phyloP scores from a whole-genome alignment of 2,329 filamentous ascomycete species.

The Dactylella cylindrospora region DNA sequence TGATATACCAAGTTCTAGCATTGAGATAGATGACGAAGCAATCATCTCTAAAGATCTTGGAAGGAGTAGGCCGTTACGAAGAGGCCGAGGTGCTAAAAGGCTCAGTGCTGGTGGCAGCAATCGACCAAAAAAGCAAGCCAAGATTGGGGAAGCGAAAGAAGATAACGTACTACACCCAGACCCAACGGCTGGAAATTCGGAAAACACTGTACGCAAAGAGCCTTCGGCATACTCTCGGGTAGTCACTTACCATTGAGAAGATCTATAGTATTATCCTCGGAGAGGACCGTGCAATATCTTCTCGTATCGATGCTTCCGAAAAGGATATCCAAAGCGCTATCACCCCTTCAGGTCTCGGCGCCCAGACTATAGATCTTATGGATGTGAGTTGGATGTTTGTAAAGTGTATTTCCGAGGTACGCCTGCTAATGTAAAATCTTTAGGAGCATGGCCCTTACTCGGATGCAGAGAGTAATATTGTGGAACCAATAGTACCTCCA shows the following conservation, averaged over 20 bases:
- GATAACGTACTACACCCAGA: neutral
- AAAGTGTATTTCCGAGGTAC: neutral
- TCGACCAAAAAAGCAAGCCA: conserved; percentile 25
- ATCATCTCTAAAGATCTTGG: conserved; percentile 10
- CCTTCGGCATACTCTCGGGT: neutral
- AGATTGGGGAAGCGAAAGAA: conserved; percentile 13
- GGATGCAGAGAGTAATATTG: conserved; percentile 10
- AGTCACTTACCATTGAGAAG: neutral
- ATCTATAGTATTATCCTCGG: neutral
- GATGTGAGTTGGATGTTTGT: conserved; percentile 12
- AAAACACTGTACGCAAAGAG: neutral
- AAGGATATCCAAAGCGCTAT: neutral
- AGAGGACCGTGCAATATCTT: neutral
- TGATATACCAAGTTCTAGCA: conserved; percentile 29
- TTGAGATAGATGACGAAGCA: conserved; percentile 3
- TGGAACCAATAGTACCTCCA: conserved; percentile 4
- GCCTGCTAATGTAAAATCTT: neutral
- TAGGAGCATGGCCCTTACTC: conserved; percentile 39
- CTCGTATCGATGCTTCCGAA: neutral
- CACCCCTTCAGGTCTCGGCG: neutral
- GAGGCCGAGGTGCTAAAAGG: conserved; percentile 29
- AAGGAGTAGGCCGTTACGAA: conserved; percentile 22
- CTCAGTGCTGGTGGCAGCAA: conserved; percentile 21
- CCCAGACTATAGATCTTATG: conserved; percentile 21
- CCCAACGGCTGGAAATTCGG: neutral